Base-by-base conservation (phyloP, 2,329 filamentous ascomycete species). In the Sclerotiophoma versabilis region DNA sequence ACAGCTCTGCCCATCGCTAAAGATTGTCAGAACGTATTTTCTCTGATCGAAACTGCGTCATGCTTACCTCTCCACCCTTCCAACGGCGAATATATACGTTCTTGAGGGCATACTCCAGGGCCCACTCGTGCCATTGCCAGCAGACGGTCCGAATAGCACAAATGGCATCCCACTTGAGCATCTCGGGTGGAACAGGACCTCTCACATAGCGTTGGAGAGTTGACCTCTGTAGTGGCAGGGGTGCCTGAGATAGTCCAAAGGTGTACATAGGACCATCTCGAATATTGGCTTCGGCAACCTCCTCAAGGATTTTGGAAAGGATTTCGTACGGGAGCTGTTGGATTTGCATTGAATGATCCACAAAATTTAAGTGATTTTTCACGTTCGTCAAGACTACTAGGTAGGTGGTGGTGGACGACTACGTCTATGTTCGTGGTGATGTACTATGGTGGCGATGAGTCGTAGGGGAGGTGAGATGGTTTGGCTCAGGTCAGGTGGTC, bases 121-220 rank as follows among this genome's bases (percentile, higher is more conserved):
- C 76, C 82, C 82, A 84, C 45, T 81, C 75, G 63, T 83, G 81
- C 81, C 81, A 84, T 55, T 67, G 63, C 49, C 73, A 74, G 71
- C 79, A 82, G 23, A 82, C 81, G 12, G 77, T 75, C 34, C 82
- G 78, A 44, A 84, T 76, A 14, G 77, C 71, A 26, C 75, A 69
- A 20, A 79, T 80, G 27, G 80, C 75, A 57, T 81, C 79, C 82
- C 82, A 84, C 57, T 78, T 77, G 42, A 82, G 72, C 45, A 80
- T 75, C 65, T 83, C 80, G 32, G 80, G 75, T 9, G 79, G 80
- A 14, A 83, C 72, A 14, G 79, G 79, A 10, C 81, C 82, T 55
- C 80, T 76, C 53, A 84, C 75, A 65, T 83, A 82, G 59, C 77
- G 77, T 60, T 80, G 75, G 45, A 82, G 72, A 33, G 75, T 72